Evolutionary conservation across 148 eudicot species (phyloP).

Genomic region (Cornus suecica): DNA sequence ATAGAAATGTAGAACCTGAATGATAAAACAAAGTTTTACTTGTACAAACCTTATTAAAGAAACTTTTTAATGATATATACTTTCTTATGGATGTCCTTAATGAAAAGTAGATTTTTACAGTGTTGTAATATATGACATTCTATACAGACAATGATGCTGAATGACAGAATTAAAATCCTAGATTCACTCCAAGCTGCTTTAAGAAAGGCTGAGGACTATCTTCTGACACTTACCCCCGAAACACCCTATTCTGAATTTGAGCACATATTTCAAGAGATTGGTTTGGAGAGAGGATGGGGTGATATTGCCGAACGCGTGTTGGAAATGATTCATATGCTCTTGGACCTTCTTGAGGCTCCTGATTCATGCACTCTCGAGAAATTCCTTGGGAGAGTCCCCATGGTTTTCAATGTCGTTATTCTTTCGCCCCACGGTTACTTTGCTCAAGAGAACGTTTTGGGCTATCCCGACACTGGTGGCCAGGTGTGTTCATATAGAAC

Average conservation of each 20-base stretch:
- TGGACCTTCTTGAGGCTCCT: conserved; percentile 97
- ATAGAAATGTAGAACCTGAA: no score
- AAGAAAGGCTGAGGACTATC: conserved; percentile 84
- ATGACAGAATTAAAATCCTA: conserved; percentile 75
- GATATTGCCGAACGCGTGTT: conserved; percentile 73
- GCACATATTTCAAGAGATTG: conserved; percentile 83
- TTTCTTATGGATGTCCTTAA: no score
- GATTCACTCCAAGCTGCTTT: conserved; percentile 64
- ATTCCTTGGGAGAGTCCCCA: conserved; percentile 83
- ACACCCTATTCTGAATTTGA: conserved; percentile 82
- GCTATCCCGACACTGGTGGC: conserved; percentile 98
- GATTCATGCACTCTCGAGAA: conserved; percentile 92
- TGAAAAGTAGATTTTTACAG: background rate
- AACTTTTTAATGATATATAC: no score
- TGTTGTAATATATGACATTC: background rate
- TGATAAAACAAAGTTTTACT: no score
- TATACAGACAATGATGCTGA: conserved; percentile 86
- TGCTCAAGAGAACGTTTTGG: conserved; percentile 93
- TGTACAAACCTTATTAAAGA: no score
- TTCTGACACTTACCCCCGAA: conserved; percentile 54
- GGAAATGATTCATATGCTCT: conserved; percentile 80
- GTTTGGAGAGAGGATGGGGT: conserved; percentile 98
- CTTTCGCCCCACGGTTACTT: conserved; percentile 98
- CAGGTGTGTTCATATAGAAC: conserved; percentile 41
- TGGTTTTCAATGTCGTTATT: conserved; percentile 97